phyloP scores from a whole-genome alignment of 306 rosid species.

The Rosa rugosa region DNA sequence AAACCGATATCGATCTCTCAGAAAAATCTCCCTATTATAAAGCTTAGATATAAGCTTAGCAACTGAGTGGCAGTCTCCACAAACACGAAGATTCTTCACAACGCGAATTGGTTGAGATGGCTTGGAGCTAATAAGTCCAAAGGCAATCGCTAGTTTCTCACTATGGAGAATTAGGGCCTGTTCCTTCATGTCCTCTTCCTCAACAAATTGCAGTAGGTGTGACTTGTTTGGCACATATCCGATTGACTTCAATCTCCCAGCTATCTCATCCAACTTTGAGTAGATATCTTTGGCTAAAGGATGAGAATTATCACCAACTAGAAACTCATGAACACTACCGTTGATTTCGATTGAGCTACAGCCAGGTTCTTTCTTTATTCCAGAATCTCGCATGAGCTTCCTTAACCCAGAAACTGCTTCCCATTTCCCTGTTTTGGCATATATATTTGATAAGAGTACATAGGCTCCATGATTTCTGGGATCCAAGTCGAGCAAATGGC shows the following conservation, averaged over 20 bases:
- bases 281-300: conserved; percentile 45
- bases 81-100: conserved; percentile 67
- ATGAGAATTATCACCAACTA: conserved; percentile 55
- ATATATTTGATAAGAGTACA: conserved; percentile 56
- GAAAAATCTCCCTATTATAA: conserved; percentile 48
- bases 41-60: conserved; percentile 57
- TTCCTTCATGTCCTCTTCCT: conserved; percentile 59
- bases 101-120: conserved; percentile 58
- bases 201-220: conserved; percentile 47
- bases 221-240: conserved; percentile 58
- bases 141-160: conserved; percentile 63
- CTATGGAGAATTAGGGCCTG: conserved; percentile 53
- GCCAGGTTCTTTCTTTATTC: conserved; percentile 58
- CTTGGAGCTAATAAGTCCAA: conserved; percentile 48
- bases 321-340: conserved; percentile 49
- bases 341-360: conserved; percentile 56
- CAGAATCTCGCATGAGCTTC: conserved; percentile 54
- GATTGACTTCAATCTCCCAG: conserved; percentile 38
- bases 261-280: conserved; percentile 57
- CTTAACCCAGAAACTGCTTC: conserved; percentile 58
- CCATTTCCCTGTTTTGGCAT: conserved; percentile 59
- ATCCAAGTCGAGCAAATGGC: conserved; percentile 50
- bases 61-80: conserved; percentile 58
- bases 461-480: conserved; percentile 62
- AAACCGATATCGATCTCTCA: conserved; percentile 63